Conservation (phyloP, 345 rosid genomes). For the Eucalyptus erythrocorys region DNA sequence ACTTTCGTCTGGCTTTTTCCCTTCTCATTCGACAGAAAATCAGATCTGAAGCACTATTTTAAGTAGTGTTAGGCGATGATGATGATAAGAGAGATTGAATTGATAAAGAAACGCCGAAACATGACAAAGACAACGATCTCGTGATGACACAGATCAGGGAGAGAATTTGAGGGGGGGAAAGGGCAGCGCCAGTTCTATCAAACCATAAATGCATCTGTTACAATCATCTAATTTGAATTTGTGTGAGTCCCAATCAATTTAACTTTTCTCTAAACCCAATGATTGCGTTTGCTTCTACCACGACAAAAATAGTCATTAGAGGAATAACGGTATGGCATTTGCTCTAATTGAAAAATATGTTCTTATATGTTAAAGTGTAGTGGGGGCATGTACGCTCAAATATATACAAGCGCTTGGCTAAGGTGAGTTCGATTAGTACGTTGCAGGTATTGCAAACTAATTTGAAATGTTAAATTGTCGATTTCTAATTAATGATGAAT, state of each 20-base stretch:
- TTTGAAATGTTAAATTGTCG: background rate
- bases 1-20: background rate
- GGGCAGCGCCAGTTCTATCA: background rate
- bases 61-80: background rate
- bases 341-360: background rate
- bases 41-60: background rate
- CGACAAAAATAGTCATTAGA: background rate
- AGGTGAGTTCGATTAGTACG: accelerated
- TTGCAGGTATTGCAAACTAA: background rate
- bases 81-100: background rate
- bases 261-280: background rate
- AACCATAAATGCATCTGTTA: too few species aligned
- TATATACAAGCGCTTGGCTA: background rate
- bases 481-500: background rate
- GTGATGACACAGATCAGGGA: background rate
- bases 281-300: background rate
- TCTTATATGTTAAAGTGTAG: accelerated
- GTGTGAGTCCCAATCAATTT: background rate
- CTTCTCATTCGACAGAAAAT: background rate
- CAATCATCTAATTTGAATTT: background rate
- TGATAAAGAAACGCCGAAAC: background rate
- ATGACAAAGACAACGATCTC: background rate
- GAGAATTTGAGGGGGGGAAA: background rate
- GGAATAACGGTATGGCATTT: accelerated
- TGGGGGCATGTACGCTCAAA: background rate